Percentiles rank a stretch among this genome's conserved stretches.
Evolutionary conservation across 139 green algal species (phyloP).

Genomic region (Picochlorum sp.): DNA sequence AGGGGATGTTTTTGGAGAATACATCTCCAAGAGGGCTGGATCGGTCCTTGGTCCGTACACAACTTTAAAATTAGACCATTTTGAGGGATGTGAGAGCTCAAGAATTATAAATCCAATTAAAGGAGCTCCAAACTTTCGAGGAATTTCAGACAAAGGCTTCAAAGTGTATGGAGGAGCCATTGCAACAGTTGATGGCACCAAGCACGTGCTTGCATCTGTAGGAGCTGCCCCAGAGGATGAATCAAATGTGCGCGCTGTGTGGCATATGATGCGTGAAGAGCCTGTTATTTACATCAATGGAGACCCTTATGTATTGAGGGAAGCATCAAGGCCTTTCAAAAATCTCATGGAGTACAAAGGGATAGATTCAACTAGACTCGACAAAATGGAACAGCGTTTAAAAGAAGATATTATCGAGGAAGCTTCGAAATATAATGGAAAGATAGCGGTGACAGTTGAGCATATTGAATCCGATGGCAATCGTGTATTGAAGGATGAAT

Average conservation of each 20-base stretch:
- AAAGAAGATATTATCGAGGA: constrained; percentile 74
- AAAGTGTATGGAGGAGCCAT: constrained; percentile 80
- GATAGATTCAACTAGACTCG: constrained; percentile 67
- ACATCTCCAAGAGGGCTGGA: constrained; percentile 41
- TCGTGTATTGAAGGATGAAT: neutral
- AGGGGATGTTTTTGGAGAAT: constrained; percentile 3
- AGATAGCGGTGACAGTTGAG: constrained; percentile 72
- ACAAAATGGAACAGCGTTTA: constrained; percentile 85
- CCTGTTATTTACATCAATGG: constrained; percentile 90
- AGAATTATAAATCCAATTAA: constrained; percentile 18
- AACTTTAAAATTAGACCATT: constrained; percentile 87
- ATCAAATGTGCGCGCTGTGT: constrained; percentile 33
- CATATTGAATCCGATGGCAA: neutral
- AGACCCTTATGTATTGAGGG: constrained; percentile 80
- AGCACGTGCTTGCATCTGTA: constrained; percentile 46
- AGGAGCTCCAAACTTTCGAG: constrained; percentile 76
- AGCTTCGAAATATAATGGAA: constrained; percentile 36
- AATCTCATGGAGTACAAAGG: constrained; percentile 91
- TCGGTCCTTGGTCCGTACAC: constrained; percentile 61
- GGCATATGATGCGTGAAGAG: constrained; percentile 95
- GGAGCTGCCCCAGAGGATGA: constrained; percentile 4
- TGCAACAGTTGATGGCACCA: constrained; percentile 55
- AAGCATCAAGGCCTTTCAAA: constrained; percentile 81
- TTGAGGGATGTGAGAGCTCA: constrained; percentile 37
- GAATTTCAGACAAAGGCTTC: constrained; percentile 25